Evolutionary conservation across 768 basidiomycete genomes (phyloP), one percentile per base, ranked within the genome.

Genomic region (Cyclocybe cylindracea): DNA sequence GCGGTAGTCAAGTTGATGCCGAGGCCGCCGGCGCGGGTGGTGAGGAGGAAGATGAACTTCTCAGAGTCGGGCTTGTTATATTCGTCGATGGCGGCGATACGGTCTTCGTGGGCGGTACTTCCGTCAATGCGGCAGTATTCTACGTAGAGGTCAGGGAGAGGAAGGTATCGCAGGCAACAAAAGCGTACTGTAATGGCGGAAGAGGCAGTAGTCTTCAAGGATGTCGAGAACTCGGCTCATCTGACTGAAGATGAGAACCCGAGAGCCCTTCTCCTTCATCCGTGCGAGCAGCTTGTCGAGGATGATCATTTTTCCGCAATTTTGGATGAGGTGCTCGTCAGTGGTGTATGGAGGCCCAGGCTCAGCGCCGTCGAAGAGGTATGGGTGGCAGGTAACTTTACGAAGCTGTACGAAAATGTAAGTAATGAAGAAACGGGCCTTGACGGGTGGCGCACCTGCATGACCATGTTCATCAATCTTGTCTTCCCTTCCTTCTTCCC

Each of bases 181-280:
- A n/a, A 14, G 75, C 92, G 46, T 62, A 97, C 96, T 86, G 71
- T 89, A 95, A 50, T 73, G 72, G 41, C 95, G 77, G 76, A 98
- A 99, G 54, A 96, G 75, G 69, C 94, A 98, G 69, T 95, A 98
- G 65, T 98, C 96, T 66, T 98, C 96, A 40, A 99, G 69, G 52
- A 99, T 98, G 68, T 99, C 97, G 44, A 98, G 78, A 51, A 98
- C 91, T n/a, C 97, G 87, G 70, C 92, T 95, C 97, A 99, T 98
- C 70, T 98, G 97, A 61, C 93, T 96, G 76, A 99, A 99, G 54
- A 99, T 97, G 58, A 98, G 82, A 3, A 94, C 91, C 7, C 96
- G 84, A 2, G 93, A 96, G n/a, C 94, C 95, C 66, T 94, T 94
- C 18, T 72, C 85, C 63, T 91, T 93, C 91, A 98, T 89, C 33